Percentiles rank a stretch among this genome's conserved stretches.
Evolutionary conservation across 768 basidiomycete genomes (phyloP).

Genomic region (Russula griseocarnosa): DNA sequence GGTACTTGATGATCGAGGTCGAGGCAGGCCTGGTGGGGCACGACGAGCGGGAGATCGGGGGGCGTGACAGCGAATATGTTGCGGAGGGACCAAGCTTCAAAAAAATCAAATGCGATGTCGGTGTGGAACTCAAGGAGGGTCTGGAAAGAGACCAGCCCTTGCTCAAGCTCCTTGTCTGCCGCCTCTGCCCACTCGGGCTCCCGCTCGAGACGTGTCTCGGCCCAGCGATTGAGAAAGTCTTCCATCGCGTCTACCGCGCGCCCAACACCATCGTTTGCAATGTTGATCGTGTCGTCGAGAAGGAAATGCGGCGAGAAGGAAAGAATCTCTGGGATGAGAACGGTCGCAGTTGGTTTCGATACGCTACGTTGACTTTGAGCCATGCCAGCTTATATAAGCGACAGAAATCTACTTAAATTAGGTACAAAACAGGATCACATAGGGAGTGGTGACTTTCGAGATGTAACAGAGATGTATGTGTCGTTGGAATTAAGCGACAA

Average conservation of each 20-base stretch:
- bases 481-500: neutral
- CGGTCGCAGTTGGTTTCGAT: conserved; percentile 35
- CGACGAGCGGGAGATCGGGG: conserved; percentile 61
- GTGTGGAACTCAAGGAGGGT: conserved; percentile 84
- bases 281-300: conserved; percentile 83
- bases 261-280: conserved; percentile 72
- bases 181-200: conserved; percentile 49
- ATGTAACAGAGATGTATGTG: neutral
- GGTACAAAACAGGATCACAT: no score
- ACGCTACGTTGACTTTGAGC: neutral
- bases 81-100: conserved; percentile 83
- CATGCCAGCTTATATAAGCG: neutral
- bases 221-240: conserved; percentile 70
- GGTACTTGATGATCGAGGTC: conserved; percentile 53
- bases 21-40: conserved; percentile 71
- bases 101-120: conserved; percentile 87
- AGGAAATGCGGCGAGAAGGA: conserved; percentile 82
- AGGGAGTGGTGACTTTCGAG: no score
- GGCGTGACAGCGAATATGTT: conserved; percentile 82
- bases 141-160: conserved; percentile 82
- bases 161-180: conserved; percentile 60
- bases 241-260: conserved; percentile 79
- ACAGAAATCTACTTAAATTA: neutral
- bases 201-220: conserved; percentile 54
- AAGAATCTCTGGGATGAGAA: conserved; percentile 67